Percentiles rank a stretch among this genome's conserved stretches.
phyloP scores from a whole-genome alignment of 2,329 filamentous ascomycete genomes.

The Cladophialophora chaetospira region DNA sequence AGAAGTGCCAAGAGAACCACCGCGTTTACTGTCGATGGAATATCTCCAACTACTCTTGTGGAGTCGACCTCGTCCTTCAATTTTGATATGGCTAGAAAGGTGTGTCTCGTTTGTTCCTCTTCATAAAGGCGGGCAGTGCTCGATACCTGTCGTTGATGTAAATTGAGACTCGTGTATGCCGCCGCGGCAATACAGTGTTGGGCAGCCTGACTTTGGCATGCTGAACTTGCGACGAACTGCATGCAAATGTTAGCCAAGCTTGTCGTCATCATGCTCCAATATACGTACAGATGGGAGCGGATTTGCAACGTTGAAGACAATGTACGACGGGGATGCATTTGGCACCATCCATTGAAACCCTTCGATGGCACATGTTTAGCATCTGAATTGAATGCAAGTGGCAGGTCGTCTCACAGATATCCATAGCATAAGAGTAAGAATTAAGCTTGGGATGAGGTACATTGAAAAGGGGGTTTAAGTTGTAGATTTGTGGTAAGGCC shows the following conservation, averaged over 20 bases:
- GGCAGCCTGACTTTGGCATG: constrained; percentile 1
- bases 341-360: constrained; percentile 3
- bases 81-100: neutral
- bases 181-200: neutral
- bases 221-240: neutral
- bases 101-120: neutral
- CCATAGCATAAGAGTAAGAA: neutral
- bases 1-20: neutral
- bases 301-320: constrained; percentile 3
- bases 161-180: neutral
- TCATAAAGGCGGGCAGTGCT: neutral
- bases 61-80: neutral
- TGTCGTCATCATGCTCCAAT: neutral
- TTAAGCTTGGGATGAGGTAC: neutral
- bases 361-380: neutral
- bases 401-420: neutral
- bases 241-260: neutral
- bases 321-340: neutral
- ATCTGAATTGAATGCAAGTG: neutral
- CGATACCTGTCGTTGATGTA: neutral
- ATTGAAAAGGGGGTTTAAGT: constrained; percentile 2
- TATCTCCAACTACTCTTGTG: neutral
- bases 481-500: neutral
- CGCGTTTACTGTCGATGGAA: neutral
- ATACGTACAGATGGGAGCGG: neutral